phyloP scores from a whole-genome alignment of 2,329 filamentous ascomycete genomes.

The Teratosphaeria gauchensis region DNA sequence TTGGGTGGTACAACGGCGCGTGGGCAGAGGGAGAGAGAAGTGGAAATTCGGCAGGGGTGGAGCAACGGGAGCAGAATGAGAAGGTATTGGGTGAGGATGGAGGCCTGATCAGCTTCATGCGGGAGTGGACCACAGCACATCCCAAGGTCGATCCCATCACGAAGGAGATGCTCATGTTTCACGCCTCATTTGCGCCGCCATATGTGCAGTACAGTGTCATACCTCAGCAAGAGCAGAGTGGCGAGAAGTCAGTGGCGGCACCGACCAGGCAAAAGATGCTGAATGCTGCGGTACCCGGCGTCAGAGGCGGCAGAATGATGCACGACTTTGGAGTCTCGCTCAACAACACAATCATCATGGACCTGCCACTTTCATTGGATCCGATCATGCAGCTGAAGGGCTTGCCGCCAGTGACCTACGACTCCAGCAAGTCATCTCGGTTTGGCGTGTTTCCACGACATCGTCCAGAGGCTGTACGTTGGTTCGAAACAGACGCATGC shows the following conservation, averaged over 20 bases:
- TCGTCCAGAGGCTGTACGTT: conserved; percentile 47
- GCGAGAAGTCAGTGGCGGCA: neutral
- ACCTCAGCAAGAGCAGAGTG: conserved; percentile 21
- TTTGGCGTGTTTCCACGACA: conserved; percentile 61
- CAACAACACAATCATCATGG: conserved; percentile 56
- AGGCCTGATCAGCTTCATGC: conserved; percentile 52
- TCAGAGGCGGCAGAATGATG: conserved; percentile 61
- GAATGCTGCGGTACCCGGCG: conserved; percentile 49
- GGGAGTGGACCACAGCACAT: conserved; percentile 62
- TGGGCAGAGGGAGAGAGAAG: conserved; percentile 41
- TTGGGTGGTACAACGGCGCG: conserved; percentile 60
- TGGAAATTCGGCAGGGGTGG: conserved; percentile 3
- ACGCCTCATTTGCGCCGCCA: conserved; percentile 55
- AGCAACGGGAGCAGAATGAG: conserved; percentile 5
- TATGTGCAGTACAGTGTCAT: conserved; percentile 59
- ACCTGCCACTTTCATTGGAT: conserved; percentile 57
- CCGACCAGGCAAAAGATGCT: conserved; percentile 27
- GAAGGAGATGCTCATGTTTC: conserved; percentile 58
- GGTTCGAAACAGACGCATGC: conserved; percentile 59
- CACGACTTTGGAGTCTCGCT: conserved; percentile 63
- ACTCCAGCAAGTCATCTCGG: conserved; percentile 47
- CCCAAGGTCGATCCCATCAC: conserved; percentile 57
- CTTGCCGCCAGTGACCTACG: conserved; percentile 50
- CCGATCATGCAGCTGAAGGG: conserved; percentile 51
- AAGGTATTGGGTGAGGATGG: conserved; percentile 22